Evolutionary conservation across 305 asterid genomes (phyloP), one percentile per base, ranked within the genome.

Genomic region (Plantago coronopus): DNA sequence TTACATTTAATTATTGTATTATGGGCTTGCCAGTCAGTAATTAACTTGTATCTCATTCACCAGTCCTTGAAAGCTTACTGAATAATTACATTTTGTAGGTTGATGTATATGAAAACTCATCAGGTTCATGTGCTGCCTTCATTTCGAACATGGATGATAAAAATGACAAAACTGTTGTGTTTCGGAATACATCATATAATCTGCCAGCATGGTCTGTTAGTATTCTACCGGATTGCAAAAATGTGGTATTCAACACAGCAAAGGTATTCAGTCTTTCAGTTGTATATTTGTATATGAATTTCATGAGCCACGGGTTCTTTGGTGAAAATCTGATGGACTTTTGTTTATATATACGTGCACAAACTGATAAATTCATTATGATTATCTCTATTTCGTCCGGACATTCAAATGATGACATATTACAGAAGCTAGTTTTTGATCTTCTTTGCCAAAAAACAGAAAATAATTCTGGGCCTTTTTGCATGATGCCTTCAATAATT

Each of bases 171-270:
- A 70, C 65, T 54, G 88, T 85, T n/a, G 69, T 69, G 71, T 90
- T 90, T 66, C 84, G 83, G 44, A 86, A 88, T 74, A 65, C 73
- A 65, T 80, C 94, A 27, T 79, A 81, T 73, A 19, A 70, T 72
- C 78, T 90, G 61, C 94, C 96, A 57, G 95, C 97, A 77, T 88
- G 96, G 97, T 90, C 97, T 49, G 91, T 88, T 66, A 90, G 95
- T 83, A 88, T 90, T 68, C 74, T 90, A 55, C 96, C 88, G 4
- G 89, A 83, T 81, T 87, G 96, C 91, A 83, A 78, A 77, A 90
- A 74, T 61, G 95, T 85, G 43, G 94, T 69, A 61, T 88, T 87
- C 79, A 88, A 88, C 82, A 83, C 96, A 37, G 97, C 97, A 54
- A 85, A 87, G 91, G 96, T 90, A 76, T 40, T 47, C 27, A 16